Evolutionary conservation across 768 basidiomycete genomes (phyloP).

Genomic region (Cyathus striatus): DNA sequence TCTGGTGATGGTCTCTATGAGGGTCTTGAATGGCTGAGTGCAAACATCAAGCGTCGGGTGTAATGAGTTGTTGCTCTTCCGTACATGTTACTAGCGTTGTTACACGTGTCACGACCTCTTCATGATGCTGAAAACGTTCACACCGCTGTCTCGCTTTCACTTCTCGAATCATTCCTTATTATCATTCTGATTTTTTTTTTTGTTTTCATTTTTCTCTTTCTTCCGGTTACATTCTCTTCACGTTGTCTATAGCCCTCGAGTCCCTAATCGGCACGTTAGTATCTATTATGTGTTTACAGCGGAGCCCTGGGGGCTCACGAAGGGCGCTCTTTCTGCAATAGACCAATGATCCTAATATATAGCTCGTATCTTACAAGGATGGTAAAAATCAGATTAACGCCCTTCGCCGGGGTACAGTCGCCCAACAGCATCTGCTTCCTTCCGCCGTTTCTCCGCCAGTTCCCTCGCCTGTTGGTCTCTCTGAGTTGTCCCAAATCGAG

Average conservation of each 20-base stretch:
- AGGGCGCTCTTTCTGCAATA: slow-evolving; percentile 15
- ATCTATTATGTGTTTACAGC: slow-evolving; percentile 2
- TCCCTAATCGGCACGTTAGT: slow-evolving; percentile 10
- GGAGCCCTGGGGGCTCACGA: background rate
- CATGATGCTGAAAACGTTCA: slow-evolving; percentile 54
- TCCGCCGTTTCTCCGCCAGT: slow-evolving; percentile 64
- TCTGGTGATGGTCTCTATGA: slow-evolving; percentile 98
- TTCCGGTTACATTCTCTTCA: slow-evolving; percentile 1
- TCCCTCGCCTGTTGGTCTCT: slow-evolving; percentile 59
- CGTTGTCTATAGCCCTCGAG: background rate
- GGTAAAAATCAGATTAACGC: slow-evolving; percentile 29
- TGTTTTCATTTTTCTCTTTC: slow-evolving; percentile 19
- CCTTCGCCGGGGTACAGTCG: slow-evolving; percentile 68
- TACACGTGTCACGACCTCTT: slow-evolving; percentile 52
- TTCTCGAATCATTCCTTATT: slow-evolving; percentile 22
- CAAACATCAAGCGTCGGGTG: slow-evolving; percentile 83
- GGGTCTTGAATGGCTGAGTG: slow-evolving; percentile 94
- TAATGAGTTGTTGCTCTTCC: slow-evolving; percentile 36
- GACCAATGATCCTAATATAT: slow-evolving; percentile 29
- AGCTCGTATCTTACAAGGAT: slow-evolving; percentile 19
- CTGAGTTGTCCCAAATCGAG: slow-evolving; percentile 58
- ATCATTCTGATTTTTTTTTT: slow-evolving; percentile 17
- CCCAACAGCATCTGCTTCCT: slow-evolving; percentile 75
- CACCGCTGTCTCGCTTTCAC: slow-evolving; percentile 35
- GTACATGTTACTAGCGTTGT: slow-evolving; percentile 46